phyloP scores from a whole-genome alignment of 2,329 filamentous ascomycete species.

The Diaporthe humulicola region DNA sequence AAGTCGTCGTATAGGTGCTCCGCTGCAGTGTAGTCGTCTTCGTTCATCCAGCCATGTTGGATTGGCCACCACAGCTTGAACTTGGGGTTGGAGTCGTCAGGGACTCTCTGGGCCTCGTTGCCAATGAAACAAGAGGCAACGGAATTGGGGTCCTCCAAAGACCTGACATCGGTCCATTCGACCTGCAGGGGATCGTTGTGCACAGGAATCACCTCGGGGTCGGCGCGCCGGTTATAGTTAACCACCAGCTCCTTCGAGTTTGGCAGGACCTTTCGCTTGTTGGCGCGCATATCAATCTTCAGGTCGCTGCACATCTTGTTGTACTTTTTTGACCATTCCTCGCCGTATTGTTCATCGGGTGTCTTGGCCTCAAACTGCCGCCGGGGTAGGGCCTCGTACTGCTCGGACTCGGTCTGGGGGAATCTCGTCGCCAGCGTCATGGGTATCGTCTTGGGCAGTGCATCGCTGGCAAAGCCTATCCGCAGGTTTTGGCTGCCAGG shows the following conservation, averaged over 20 bases:
- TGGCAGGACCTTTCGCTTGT: slow-evolving; percentile 95
- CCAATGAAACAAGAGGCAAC: slow-evolving; percentile 80
- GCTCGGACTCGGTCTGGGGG: slow-evolving; percentile 84
- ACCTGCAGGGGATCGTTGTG: slow-evolving; percentile 96
- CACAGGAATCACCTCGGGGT: slow-evolving; percentile 88
- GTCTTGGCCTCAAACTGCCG: slow-evolving; percentile 73
- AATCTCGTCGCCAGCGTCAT: slow-evolving; percentile 91
- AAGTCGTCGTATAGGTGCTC: slow-evolving; percentile 89
- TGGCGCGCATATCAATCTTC: slow-evolving; percentile 89
- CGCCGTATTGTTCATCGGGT: slow-evolving; percentile 86
- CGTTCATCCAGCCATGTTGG: slow-evolving; percentile 88
- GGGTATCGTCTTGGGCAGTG: slow-evolving; percentile 91
- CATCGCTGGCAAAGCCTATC: slow-evolving; percentile 95
- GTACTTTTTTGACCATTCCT: slow-evolving; percentile 83
- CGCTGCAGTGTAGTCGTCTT: slow-evolving; percentile 85
- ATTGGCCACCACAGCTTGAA: slow-evolving; percentile 97
- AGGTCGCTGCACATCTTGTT: slow-evolving; percentile 87
- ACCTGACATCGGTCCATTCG: slow-evolving; percentile 90
- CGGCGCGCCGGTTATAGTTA: slow-evolving; percentile 90
- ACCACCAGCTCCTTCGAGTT: slow-evolving; percentile 96
- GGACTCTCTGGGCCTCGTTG: slow-evolving; percentile 84
- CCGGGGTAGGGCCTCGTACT: slow-evolving; percentile 82
- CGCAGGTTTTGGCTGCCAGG: slow-evolving; percentile 95
- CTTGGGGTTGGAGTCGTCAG: slow-evolving; percentile 88
- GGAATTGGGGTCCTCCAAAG: slow-evolving; percentile 74